Percentiles rank a stretch among this genome's conserved stretches.
phyloP scores from a whole-genome alignment of 2,329 filamentous ascomycete species.

The Neocucurbitaria cava region DNA sequence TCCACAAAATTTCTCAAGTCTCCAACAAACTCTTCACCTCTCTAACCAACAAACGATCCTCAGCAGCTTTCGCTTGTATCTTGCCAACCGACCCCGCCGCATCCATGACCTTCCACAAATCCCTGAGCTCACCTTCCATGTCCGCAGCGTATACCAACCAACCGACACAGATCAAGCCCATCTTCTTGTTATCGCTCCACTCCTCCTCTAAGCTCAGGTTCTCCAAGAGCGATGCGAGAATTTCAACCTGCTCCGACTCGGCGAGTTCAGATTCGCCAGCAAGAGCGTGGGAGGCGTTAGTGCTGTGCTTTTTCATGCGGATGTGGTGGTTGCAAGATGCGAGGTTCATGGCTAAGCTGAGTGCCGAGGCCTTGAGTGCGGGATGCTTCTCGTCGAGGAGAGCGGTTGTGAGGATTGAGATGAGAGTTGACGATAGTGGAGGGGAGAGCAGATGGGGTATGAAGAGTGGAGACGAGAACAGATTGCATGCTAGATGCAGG shows the following conservation, averaged over 20 bases:
- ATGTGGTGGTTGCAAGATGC: slow-evolving; percentile 72
- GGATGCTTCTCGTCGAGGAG: slow-evolving; percentile 78
- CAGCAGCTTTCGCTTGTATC: slow-evolving; percentile 28
- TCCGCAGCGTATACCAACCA: slow-evolving; percentile 75
- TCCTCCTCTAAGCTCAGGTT: slow-evolving; percentile 63
- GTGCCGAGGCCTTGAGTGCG: slow-evolving; percentile 79
- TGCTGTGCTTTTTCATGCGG: slow-evolving; percentile 61
- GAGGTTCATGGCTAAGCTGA: slow-evolving; percentile 85
- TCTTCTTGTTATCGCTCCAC: slow-evolving; percentile 74
- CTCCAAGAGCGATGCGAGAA: slow-evolving; percentile 82
- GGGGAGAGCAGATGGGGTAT: slow-evolving; percentile 65
- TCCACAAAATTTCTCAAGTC: too few relatives aligned
- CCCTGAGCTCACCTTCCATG: slow-evolving; percentile 75
- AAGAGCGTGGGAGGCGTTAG: slow-evolving; percentile 19
- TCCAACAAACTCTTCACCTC: slow-evolving; percentile 45
- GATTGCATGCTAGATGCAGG: slow-evolving; percentile 82
- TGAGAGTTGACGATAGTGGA: slow-evolving; percentile 59
- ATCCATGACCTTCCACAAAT: slow-evolving; percentile 80
- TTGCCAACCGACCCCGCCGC: slow-evolving; percentile 67
- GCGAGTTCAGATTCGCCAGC: slow-evolving; percentile 55
- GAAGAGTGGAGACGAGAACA: slow-evolving; percentile 79
- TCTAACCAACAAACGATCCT: slow-evolving; percentile 43
- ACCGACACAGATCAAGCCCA: slow-evolving; percentile 77
- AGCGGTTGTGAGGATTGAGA: slow-evolving; percentile 77
- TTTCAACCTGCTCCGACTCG: slow-evolving; percentile 77